Base-by-base conservation (phyloP, 805 yeast genomes). In the Myxozyma lipomycoides region DNA sequence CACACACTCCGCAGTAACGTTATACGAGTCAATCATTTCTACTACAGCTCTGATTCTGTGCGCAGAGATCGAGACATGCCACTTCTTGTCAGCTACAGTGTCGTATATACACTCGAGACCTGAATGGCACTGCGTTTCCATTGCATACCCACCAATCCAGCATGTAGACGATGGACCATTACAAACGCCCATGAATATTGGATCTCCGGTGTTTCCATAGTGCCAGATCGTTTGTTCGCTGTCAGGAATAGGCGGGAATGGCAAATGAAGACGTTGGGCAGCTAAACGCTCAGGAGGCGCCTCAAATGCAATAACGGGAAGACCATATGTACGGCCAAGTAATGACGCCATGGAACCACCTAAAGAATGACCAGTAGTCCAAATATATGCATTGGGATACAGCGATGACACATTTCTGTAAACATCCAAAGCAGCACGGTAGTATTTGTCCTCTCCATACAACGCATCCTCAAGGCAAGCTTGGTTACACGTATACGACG, bases 161-260 rank as follows among this genome's bases (percentile, higher is more conserved):
- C 98, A 93, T 1, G 90, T 71, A 0, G 95, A 84, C 3, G 95
- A 81, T 0, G 95, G 95, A 5, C 98, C 98, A 63, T 86, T 89
- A 67, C 98, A 93, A 9, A 89, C 91, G 0, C 98, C 98, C 91
- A 90, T 85, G 64, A 75, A 93, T 2, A 93, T 89, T 1, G 98
- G 98, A 66, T 93, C 98, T 0, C 97, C 98, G 1, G 95, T 93
- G 67, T 93, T 93, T 2, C 98, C 98, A 64, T 93, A 72, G 66
- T 93, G 98, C 95, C 95, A 93, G 15, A 93, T 78, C 58, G 88
- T 84, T 61, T 90, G 96, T 69, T 80, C 71, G 62, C 82, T 78
- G 4, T 7, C 18, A 0, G 97, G 93, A 15, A 87, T 66, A 1
- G 97, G 96, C 1, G 98, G 95, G 32, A 55, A 45, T 0, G 98